These are phyloP conservation scores for Fraxinus pennsylvanica DNA, from an alignment of 257 asterid species.

Conservation along the genomic window DNA sequence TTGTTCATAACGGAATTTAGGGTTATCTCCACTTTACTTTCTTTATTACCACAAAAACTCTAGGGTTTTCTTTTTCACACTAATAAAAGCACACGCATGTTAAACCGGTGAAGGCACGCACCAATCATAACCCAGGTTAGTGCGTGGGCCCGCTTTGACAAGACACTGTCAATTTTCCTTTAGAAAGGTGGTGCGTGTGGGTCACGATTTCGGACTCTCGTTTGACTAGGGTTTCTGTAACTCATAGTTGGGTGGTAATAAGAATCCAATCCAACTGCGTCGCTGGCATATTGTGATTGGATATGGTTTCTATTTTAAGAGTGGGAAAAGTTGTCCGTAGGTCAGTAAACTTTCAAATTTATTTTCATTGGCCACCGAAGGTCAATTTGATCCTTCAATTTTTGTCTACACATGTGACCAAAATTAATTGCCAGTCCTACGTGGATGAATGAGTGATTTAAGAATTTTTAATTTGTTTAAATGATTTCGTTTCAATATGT, in stretches of 20 bases:
- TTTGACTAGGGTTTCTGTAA: conserved; percentile 49
- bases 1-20: conserved; percentile 6
- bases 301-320: conserved; percentile 20
- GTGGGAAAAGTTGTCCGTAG: background rate
- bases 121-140: conserved; percentile 26
- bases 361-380: background rate
- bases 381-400: background rate
- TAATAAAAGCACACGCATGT: conserved; percentile 24
- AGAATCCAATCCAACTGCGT: conserved; percentile 35
- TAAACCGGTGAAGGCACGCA: background rate
- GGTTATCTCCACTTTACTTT: conserved; percentile 41
- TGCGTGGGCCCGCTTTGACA: conserved; percentile 38
- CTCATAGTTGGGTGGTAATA: conserved; percentile 39
- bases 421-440: no score
- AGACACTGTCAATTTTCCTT: conserved; percentile 27
- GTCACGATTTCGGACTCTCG: conserved; percentile 19
- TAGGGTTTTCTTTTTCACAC: conserved; percentile 42
- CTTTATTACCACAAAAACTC: conserved; percentile 41
- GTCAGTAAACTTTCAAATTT: background rate
- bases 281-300: conserved; percentile 44
- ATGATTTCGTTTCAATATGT: background rate
- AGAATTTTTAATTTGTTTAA: no score
- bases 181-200: conserved; percentile 28
- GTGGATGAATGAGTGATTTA: no score
- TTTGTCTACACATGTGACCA: no score